Percentiles rank a stretch among this genome's conserved stretches.
phyloP scores from a whole-genome alignment of 2,329 filamentous ascomycete genomes.

The Colletotrichum tamarilloi region DNA sequence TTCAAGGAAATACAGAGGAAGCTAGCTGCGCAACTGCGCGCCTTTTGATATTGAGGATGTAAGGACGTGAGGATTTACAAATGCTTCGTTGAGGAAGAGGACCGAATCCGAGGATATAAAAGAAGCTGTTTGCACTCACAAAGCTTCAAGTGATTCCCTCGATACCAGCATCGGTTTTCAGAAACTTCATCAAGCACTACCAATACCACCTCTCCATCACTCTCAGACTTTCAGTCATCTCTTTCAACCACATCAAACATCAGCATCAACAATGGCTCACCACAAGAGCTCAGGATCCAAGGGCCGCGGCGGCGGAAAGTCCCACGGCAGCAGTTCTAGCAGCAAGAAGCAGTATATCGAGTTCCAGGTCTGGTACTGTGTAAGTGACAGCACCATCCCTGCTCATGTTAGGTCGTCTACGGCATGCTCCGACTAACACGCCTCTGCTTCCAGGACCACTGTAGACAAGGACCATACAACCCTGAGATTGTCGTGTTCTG shows the following conservation, averaged over 20 bases:
- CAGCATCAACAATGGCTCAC: background rate
- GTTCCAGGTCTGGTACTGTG: conserved; percentile 10
- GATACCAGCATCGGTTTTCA: background rate
- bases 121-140: background rate
- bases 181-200: background rate
- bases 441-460: background rate
- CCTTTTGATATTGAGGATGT: too few relatives aligned
- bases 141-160: background rate
- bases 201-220: background rate
- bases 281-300: background rate
- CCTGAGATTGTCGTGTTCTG: background rate
- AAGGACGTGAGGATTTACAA: background rate
- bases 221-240: background rate
- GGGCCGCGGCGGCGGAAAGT: background rate
- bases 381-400: background rate
- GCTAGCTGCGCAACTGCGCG: background rate
- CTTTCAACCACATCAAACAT: background rate
- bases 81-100: background rate
- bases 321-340: background rate
- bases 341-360: background rate
- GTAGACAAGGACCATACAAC: background rate
- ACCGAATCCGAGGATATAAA: background rate
- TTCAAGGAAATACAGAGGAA: background rate
- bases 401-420: background rate
- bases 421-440: background rate